phyloP scores from a whole-genome alignment of 352 stramenopile genomes.

The Globisporangium uncinulatum region DNA sequence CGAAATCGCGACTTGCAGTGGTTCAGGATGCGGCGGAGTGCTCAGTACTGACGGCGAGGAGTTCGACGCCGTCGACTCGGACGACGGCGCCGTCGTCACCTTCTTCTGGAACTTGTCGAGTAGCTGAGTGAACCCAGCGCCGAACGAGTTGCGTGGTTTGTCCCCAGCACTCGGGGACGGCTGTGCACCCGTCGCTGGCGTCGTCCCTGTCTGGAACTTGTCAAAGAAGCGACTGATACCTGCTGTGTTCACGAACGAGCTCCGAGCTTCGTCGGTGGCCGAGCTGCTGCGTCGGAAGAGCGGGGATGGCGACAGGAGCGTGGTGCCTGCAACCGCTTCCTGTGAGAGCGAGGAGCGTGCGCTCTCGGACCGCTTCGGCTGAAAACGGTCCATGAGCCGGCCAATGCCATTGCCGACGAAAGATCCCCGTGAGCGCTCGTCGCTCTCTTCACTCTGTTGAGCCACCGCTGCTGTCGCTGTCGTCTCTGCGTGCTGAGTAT shows the following conservation, averaged over 20 bases:
- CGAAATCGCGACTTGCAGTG: not conserved
- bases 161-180: conserved; percentile 1
- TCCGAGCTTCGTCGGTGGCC: conserved; percentile 10
- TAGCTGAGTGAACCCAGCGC: conserved; percentile 2
- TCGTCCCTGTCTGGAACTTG: conserved; percentile 16
- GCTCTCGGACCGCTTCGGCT: conserved; percentile 1
- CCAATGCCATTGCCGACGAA: conserved; percentile 3
- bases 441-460: not conserved
- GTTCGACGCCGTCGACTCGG: not conserved
- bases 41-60: not conserved
- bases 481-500: not conserved
- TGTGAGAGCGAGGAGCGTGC: not conserved
- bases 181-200: conserved; percentile 1
- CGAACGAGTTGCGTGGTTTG: not conserved
- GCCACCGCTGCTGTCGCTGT: not conserved
- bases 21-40: not conserved
- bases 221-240: conserved; percentile 7
- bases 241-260: conserved; percentile 7
- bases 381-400: conserved; percentile 7
- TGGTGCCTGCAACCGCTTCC: not conserved
- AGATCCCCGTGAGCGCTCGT: not conserved
- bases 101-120: conserved; percentile 10
- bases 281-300: conserved; percentile 7
- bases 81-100: not conserved
- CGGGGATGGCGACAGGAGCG: not conserved